Base-by-base conservation (phyloP, 345 rosid genomes). In the Salix brachista region DNA sequence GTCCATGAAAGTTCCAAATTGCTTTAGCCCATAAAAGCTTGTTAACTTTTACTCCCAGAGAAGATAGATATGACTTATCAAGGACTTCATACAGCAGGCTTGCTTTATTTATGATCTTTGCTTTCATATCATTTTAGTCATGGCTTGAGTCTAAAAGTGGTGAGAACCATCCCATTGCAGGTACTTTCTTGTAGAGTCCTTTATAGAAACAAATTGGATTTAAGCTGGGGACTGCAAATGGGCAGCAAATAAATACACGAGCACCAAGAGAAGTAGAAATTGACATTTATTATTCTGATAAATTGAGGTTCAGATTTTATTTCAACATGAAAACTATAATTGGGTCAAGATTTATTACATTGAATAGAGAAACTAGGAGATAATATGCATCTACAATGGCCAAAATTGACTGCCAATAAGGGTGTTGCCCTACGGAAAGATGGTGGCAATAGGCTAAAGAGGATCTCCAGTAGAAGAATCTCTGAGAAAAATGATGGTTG, bases 321-420 rank as follows among this genome's bases (percentile, higher is more conserved):
- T 67, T 39, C 26, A 67, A 67, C 44, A 12, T 12, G 17, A n/a
- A 13, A 6, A 8, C 37, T 46, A 4, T 37, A 36, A 71, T 19
- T 65, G 14, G 37, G 71, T 50, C 26, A 36, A 72, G 65, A 65
- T 36, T 72, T 66, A 78, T 72, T 78, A 78, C 67, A 78, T 56
- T 8, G 73, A 56, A 42, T 28, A 67, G 18, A 23, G 48, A 79
- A 58, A 58, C 62, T 8, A 14, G 6, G 6, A 48, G 5, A n/a
- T 18, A 17, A 17, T 58, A 21, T 56, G 64, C 77, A 67, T 25
- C 65, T 58, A 54, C 13, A 5, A 5, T 16, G 25, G 5, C 68
- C 18, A 68, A 73, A 73, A 32, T 54, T 72, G 39, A 72, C 17
- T 36, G 72, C 66, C 64, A 36, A 17, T 48, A 52, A 39, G 44